A percentile compares a stretch with the other conserved stretches of the same genome.
phyloP scores from a whole-genome alignment of 2,329 filamentous ascomycete species.

The Lecanosticta acicola region DNA sequence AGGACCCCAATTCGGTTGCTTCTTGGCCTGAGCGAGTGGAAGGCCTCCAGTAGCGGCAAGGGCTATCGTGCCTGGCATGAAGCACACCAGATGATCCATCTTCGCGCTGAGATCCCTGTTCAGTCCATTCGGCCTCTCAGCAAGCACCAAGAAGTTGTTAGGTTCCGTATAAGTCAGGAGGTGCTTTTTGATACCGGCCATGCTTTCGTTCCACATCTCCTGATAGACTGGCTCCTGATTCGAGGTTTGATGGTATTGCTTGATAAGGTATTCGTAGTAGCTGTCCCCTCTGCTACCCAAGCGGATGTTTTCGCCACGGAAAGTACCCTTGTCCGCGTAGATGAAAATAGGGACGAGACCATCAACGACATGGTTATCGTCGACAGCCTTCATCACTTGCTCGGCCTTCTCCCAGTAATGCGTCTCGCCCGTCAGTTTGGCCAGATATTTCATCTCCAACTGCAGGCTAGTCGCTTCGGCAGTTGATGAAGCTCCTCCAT shows the following conservation, averaged over 20 bases:
- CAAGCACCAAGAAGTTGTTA: conserved; percentile 79
- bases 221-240: conserved; percentile 78
- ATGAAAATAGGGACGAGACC: conserved; percentile 91
- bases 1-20: conserved; percentile 63
- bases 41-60: conserved; percentile 77
- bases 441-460: conserved; percentile 94
- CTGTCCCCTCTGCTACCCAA: conserved; percentile 92
- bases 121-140: conserved; percentile 74
- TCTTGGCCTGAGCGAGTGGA: conserved; percentile 67
- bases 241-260: conserved; percentile 93
- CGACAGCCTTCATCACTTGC: conserved; percentile 84
- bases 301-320: conserved; percentile 79
- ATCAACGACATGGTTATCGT: conserved; percentile 71
- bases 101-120: conserved; percentile 65
- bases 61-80: conserved; percentile 93
- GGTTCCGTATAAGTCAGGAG: conserved; percentile 81
- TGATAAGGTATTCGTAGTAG: conserved; percentile 98
- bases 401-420: conserved; percentile 90
- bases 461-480: conserved; percentile 89
- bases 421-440: conserved; percentile 87
- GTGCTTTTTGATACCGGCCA: conserved; percentile 83
- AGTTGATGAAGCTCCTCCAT: conserved; percentile 84
- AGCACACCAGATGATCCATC: conserved; percentile 98
- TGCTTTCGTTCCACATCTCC: conserved; percentile 86
- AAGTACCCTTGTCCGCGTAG: conserved; percentile 69